Evolutionary conservation across 768 basidiomycete species (phyloP).

Genomic region (Boletus rex-veris): DNA sequence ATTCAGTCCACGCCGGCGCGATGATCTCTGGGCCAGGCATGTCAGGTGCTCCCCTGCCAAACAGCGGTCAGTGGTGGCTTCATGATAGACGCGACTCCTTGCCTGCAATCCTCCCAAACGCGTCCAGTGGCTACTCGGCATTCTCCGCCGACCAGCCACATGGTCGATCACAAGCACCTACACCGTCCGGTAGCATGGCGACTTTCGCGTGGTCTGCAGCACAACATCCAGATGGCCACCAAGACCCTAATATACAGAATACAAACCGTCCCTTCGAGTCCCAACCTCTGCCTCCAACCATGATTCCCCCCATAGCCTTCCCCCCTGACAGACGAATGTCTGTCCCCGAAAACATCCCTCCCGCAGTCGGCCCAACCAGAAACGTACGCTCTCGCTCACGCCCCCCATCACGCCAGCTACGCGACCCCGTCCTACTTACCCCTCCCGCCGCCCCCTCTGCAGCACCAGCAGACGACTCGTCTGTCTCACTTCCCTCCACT

Average conservation of each 20-base stretch:
- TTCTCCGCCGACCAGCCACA: conserved; percentile 64
- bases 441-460: conserved; percentile 37
- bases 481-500: conserved; percentile 34
- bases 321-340: conserved; percentile 74
- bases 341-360: conserved; percentile 55
- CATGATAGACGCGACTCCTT: conserved; percentile 73
- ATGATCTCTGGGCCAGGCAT: conserved; percentile 31
- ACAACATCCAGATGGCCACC: conserved; percentile 44
- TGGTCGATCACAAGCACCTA: conserved; percentile 53
- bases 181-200: conserved; percentile 58
- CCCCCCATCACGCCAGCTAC: conserved; percentile 62
- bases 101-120: conserved; percentile 65
- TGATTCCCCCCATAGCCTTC: conserved; percentile 59
- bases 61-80: conserved; percentile 50
- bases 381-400: conserved; percentile 65
- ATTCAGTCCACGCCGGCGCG: conserved; percentile 65
- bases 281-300: conserved; percentile 41
- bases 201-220: conserved; percentile 70
- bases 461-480: conserved; percentile 40
- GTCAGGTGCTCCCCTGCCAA: conserved; percentile 14
- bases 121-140: conserved; percentile 53
- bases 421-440: conserved; percentile 39
- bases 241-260: conserved; percentile 41
- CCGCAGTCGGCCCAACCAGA: conserved; percentile 45
- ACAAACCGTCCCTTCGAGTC: conserved; percentile 48